Evolutionary conservation across 768 basidiomycete species (phyloP), one percentile per base, ranked within the genome.

Genomic region (Coprinopsis strossmayeri): DNA sequence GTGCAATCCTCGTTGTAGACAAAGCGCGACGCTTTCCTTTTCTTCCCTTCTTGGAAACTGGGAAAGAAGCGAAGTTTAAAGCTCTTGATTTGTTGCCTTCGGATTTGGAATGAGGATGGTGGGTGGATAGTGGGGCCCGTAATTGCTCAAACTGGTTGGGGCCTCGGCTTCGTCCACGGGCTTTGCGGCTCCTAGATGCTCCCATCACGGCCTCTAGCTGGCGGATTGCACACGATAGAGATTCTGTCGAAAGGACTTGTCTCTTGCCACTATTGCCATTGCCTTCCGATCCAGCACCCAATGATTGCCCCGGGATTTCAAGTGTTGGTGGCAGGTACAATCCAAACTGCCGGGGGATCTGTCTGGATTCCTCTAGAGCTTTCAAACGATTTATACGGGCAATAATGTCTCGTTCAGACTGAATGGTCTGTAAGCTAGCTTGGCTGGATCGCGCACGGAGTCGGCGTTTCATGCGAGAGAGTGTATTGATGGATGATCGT

Each of bases 301-400:
- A 18, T 10, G 35, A 5, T 18, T 44, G 34, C n/a, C 53, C 32
- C n/a, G 50, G 51, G 27, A 40, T 21, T 2, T 53, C 50, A 27
- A 62, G 57, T 17, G 60, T 55, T 26, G 71, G 73, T n/a, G 78
- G 84, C 21, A 76, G 67, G 61, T 81, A 88, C 37, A 91, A 70
- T 5, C 73, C 68, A 59, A 88, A 90, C 46, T 76, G 74, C 51
- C 86, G 74, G 34, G 80, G 76, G 45, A 80, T 66, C 35, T 75
- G 72, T 48, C 82, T 69, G 12, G 76, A 74, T 55, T 78, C 73
- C 54, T 81, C 79, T 10, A 82, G 71, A 20, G 83, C 83, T 52
- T 78, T 79, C 34, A 84, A 60, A 34, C 80, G 74, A 34, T 74
- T 68, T 38, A 78, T 77, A 35, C 76, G 78, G 49, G 80, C 80